These are phyloP conservation scores for Leccinum solheimii DNA, from an alignment of 1,284 basidiomycete genomes.

Conservation along the genomic window DNA sequence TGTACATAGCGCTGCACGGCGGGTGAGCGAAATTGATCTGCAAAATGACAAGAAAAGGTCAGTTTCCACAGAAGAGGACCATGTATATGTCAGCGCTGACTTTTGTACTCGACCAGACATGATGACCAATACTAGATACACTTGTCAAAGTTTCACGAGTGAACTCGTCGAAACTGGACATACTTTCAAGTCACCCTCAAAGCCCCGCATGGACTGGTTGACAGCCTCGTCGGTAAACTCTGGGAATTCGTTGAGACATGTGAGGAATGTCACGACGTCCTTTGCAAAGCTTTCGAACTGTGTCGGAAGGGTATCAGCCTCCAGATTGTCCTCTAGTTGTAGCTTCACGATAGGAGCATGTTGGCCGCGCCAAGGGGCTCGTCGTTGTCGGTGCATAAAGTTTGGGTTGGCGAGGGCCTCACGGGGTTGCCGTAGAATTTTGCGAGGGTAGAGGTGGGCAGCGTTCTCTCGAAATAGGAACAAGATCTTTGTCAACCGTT, in stretches of 20 bases:
- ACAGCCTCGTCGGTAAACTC: slow-evolving; percentile 58
- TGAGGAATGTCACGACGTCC: slow-evolving; percentile 52
- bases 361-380: slow-evolving; percentile 34
- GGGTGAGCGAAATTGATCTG: slow-evolving; percentile 31
- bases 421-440: slow-evolving; percentile 33
- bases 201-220: slow-evolving; percentile 50
- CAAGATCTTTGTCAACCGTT: slow-evolving; percentile 37
- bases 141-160: slow-evolving; percentile 14
- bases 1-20: slow-evolving; percentile 57
- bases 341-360: slow-evolving; percentile 32
- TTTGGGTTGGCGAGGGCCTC: slow-evolving; percentile 38
- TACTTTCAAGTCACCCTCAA: slow-evolving; percentile 55
- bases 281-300: slow-evolving; percentile 48
- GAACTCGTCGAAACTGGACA: slow-evolving; percentile 2
- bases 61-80: slow-evolving; percentile 9
- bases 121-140: slow-evolving; percentile 36
- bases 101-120: slow-evolving; percentile 36
- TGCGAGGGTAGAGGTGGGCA: slow-evolving; percentile 35
- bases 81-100: slow-evolving; percentile 21
- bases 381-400: slow-evolving; percentile 37
- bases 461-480: slow-evolving; percentile 39
- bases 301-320: slow-evolving; percentile 32
- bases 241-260: slow-evolving; percentile 57
- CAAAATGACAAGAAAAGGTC: background rate
- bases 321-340: slow-evolving; percentile 32